phyloP scores from a whole-genome alignment of 768 basidiomycete genomes.

The Erythrobasidium yunnanense region DNA sequence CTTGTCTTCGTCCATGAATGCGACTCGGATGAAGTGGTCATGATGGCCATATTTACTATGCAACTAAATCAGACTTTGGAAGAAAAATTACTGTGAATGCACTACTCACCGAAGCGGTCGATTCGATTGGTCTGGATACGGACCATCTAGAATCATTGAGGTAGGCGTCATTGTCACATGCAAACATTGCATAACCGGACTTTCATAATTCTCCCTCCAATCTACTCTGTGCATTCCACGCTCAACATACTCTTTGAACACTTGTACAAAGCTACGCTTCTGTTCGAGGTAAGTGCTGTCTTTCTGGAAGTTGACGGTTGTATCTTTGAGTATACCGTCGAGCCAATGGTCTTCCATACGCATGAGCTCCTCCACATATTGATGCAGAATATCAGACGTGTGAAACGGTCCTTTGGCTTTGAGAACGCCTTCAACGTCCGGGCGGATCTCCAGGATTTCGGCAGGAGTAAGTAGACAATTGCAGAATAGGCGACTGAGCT shows the following conservation, averaged over 20 bases:
- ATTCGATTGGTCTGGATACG: constrained; percentile 24
- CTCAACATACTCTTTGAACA: neutral
- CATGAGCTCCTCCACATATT: constrained; percentile 21
- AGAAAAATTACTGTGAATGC: too few relatives aligned
- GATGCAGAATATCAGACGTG: constrained; percentile 21
- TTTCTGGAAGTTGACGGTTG: neutral
- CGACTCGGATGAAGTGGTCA: constrained; percentile 26
- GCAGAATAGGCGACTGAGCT: constrained; percentile 23
- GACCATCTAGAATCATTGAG: constrained; percentile 27
- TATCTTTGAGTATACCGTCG: constrained; percentile 13
- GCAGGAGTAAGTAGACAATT: constrained; percentile 14
- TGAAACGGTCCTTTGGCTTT: neutral
- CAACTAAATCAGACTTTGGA: too few relatives aligned
- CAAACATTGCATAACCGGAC: constrained; percentile 22
- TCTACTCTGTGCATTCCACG: constrained; percentile 9
- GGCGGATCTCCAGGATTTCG: constrained; percentile 11
- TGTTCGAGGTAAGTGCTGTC: neutral
- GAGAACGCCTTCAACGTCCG: constrained; percentile 2
- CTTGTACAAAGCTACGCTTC: neutral
- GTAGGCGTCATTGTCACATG: constrained; percentile 27
- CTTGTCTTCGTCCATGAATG: constrained; percentile 29
- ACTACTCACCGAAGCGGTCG: constrained; percentile 2
- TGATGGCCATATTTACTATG: constrained; percentile 25
- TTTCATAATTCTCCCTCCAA: constrained; percentile 12
- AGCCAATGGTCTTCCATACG: constrained; percentile 12